Evolutionary conservation across 495 filamentous ascomycete species (phyloP).

Genomic region (Schizothecium vesticola): DNA sequence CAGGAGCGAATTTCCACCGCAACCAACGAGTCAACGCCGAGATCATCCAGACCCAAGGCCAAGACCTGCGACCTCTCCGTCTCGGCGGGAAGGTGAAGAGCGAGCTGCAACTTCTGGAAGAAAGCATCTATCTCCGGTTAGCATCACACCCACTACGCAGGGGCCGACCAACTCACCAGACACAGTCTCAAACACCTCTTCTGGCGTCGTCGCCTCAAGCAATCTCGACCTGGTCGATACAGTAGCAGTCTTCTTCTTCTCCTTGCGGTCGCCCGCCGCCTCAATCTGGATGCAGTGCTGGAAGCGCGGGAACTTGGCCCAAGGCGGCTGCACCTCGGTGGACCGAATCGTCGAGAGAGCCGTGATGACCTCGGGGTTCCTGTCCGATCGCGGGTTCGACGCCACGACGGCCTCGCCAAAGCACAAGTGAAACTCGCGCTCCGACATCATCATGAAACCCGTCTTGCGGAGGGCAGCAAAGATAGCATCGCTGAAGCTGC

Average conservation of each 20-base stretch:
- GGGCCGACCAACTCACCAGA: not conserved
- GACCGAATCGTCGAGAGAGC: not conserved
- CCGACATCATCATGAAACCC: conserved; percentile 1
- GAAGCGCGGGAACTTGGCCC: not conserved
- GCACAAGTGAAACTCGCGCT: conserved; percentile 3
- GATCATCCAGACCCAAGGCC: conserved; percentile 1
- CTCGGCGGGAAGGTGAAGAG: not conserved
- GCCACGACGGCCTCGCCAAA: conserved; percentile 13
- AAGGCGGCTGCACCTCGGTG: not conserved
- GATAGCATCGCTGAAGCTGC: not conserved
- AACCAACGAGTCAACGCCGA: conserved; percentile 34
- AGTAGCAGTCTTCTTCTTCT: not conserved
- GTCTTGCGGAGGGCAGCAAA: not conserved
- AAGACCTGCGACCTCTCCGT: not conserved
- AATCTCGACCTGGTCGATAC: not conserved
- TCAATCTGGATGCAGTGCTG: not conserved
- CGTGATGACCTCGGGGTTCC: not conserved
- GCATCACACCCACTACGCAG: not conserved
- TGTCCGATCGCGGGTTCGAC: not conserved
- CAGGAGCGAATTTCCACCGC: conserved; percentile 29
- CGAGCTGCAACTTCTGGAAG: not conserved
- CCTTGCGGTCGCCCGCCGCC: not conserved
- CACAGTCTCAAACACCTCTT: not conserved
- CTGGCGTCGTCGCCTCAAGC: not conserved
- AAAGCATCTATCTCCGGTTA: not conserved